phyloP scores from a whole-genome alignment of 768 basidiomycete species.

The Tricholoma flavovirens region DNA sequence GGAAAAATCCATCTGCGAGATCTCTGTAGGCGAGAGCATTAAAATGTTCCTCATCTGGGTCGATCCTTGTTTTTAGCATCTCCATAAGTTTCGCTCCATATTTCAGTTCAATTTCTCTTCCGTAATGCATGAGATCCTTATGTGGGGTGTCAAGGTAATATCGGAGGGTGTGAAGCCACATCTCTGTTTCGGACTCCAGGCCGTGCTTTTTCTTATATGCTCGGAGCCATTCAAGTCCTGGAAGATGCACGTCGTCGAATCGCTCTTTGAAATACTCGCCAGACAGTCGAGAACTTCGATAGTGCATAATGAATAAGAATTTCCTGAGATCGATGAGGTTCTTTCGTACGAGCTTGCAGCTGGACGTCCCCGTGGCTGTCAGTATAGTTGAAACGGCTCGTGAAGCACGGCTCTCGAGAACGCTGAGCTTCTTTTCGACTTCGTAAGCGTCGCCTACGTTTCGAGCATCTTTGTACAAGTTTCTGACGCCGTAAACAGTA shows the following conservation, averaged over 20 bases:
- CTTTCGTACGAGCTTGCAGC: background rate
- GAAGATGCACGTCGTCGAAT: background rate
- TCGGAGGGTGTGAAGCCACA: constrained; percentile 19
- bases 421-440: background rate
- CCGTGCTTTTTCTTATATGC: constrained; percentile 10
- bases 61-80: background rate
- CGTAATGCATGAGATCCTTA: constrained; percentile 6
- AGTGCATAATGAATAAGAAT: background rate
- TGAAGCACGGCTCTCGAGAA: background rate
- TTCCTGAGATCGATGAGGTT: background rate
- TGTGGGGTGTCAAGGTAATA: constrained; percentile 25
- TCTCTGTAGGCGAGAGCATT: constrained; percentile 2
- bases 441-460: background rate
- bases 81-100: background rate
- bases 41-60: background rate
- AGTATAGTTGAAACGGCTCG: background rate
- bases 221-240: background rate
- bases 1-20: background rate
- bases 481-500: background rate
- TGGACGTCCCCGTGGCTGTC: background rate
- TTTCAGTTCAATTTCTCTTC: constrained; percentile 4
- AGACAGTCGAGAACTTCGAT: background rate
- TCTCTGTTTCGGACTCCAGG: constrained; percentile 13
- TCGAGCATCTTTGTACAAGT: background rate
- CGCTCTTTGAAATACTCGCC: background rate